Base-by-base conservation (phyloP, 805 yeast genomes). In the Hemisphaericaspora nanyangensis region DNA sequence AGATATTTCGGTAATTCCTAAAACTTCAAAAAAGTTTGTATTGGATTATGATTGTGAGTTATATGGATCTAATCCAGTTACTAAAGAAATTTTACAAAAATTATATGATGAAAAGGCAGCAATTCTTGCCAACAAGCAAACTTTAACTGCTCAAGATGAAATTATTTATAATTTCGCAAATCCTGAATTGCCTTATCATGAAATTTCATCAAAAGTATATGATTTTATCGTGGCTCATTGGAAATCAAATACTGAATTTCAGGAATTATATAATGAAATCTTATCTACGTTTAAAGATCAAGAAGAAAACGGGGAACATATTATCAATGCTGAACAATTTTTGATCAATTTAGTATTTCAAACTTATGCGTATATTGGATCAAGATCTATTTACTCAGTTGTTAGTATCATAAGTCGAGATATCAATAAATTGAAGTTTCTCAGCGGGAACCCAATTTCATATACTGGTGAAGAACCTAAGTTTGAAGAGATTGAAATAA, bases 291-390 rank as follows among this genome's bases (percentile, higher is more conserved):
- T n/a, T n/a, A n/a, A n/a, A n/a, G n/a, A n/a, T n/a, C 48, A 45
- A n/a, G 54, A 58, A 4, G 29, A 44, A 15, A 38, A 46, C 11
- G 45, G 38, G n/a, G 45, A 46, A 29, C 35, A 46, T 6, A 55
- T 57, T 6, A 49, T 43, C 2, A 46, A 60, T 34, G 42, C 45
- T 12, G 60, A 55, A 22, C 47, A 49, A 40, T 61, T 82, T 39
- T 57, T 82, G 27, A 66, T 85, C 13, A 76, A 82, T 20, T 62
- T 85, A 12, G 60, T 88, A 11, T 72, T 82, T 51, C 91, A 86
- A 52, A 70, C 83, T 0, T 72, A 87, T 37, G 84, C 91, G 33
- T 81, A 81, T 49, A 81, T 88, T 42, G 97, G 98, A 11, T 82
- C 88, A 34, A 76, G 97, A 55, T 90, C 97, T 0, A 73, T 90